Evolutionary conservation across 148 eudicot genomes (phyloP), one percentile per base, ranked within the genome.

Genomic region (Chenopodium quinoa): DNA sequence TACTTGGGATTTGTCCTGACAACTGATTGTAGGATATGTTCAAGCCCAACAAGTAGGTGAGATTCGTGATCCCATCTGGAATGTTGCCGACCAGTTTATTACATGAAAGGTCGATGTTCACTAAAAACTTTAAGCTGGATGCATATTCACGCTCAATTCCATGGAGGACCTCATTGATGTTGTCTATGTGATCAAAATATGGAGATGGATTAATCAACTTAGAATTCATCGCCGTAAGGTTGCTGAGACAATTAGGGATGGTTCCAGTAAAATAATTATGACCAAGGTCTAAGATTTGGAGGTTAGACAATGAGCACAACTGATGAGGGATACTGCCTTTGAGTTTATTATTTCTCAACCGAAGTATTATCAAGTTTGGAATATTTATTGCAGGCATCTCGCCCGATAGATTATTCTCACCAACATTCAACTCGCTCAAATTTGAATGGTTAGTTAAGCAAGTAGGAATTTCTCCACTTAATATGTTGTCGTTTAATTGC

Each of bases 71-170:
- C 46, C 29, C 77, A 5, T 23, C 64, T 12, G 84, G 84, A 11
- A 85, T 78, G 34, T 23, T 23, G 0, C 88, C 85, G 9, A 13
- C 82, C 31, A 85, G 58, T 23, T 72, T 52, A 69, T 85, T 85
- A 20, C 78, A n/a, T 0, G 88, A 82, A 10, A 85, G 75, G 56
- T 85, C 85, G n/a, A 85, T 75, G 74, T 71, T 80, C 29, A 52
- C 50, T 66, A 85, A 71, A 2, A 32, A 73, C 23, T 8, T 11
- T 16, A 72, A 22, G 4, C 40, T 48, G 12, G 60, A 22, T 10
- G 83, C 82, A 46, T 82, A 86, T 12, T 52, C 34, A 1, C 46
- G 68, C 22, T 74, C 85, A 17, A 50, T 52, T 62, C 83, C 85
- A 62, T 82, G 67, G 11, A 82, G 44, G 14, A 74, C 75, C 75